Conservation (phyloP, 164 flowering plant species). For the Aristolochia fimbriata region DNA sequence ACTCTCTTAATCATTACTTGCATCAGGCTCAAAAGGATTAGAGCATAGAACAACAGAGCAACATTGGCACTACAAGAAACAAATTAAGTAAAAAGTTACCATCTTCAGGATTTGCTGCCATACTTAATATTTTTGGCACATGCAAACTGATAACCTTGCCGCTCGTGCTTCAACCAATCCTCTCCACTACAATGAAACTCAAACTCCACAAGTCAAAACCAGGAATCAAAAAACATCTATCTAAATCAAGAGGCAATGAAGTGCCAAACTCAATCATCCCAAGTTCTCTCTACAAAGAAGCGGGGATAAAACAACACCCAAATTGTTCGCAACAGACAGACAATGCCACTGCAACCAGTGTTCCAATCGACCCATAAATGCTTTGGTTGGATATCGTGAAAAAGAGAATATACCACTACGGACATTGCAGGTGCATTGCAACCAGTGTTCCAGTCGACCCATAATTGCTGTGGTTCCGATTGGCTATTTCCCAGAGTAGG, state of each 20-base stretch:
- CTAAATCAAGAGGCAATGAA: neutral
- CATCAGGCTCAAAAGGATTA: neutral
- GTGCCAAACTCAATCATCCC: neutral
- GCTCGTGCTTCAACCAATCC: constrained; percentile 98
- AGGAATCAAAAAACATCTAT: neutral
- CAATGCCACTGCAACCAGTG: too few species aligned
- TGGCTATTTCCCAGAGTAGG: constrained; percentile 57
- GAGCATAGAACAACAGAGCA: neutral
- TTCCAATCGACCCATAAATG: too few species aligned
- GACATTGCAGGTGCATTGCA: constrained; percentile 51
- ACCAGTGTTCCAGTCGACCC: constrained; percentile 52
- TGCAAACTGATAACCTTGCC: constrained; percentile 62
- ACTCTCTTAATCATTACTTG: too few species aligned
- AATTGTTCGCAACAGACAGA: neutral
- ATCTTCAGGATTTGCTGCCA: constrained; percentile 64
- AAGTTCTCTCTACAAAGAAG: too few species aligned
- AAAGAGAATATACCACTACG: constrained; percentile 36
- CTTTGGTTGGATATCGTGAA: neutral
- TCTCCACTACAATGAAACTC: constrained; percentile 44
- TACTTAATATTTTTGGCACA: constrained; percentile 69
- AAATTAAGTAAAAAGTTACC: constrained; percentile 26
- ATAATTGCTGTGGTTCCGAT: constrained; percentile 80
- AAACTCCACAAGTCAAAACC: neutral
- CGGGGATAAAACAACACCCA: neutral
- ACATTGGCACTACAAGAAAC: neutral